These are phyloP conservation scores for Dryas drummondii DNA, from an alignment of 306 rosid species.

Conservation along the genomic window DNA sequence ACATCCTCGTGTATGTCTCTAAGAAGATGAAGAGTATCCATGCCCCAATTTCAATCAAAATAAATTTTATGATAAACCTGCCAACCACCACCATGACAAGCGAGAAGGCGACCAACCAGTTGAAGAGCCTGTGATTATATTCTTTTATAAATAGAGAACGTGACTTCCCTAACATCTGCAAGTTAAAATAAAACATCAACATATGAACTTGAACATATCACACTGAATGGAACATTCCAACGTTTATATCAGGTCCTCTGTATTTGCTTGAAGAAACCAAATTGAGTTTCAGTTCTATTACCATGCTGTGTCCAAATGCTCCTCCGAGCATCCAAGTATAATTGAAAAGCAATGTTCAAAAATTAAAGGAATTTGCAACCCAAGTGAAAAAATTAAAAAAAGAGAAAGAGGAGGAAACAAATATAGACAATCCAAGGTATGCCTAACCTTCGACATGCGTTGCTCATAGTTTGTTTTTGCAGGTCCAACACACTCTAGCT, in stretches of 20 bases:
- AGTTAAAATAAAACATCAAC: slow-evolving; percentile 23
- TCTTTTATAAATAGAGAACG: slow-evolving; percentile 78
- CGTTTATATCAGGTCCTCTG: neutral
- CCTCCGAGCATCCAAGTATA: slow-evolving; percentile 11
- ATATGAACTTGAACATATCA: neutral
- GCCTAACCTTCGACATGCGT: slow-evolving; percentile 79
- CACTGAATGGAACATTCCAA: neutral
- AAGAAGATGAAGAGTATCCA: slow-evolving; percentile 91
- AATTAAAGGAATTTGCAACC: neutral
- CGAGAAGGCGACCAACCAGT: slow-evolving; percentile 96
- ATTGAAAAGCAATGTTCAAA: slow-evolving; percentile 8
- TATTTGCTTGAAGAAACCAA: neutral
- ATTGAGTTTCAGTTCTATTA: neutral
- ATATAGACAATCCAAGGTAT: neutral
- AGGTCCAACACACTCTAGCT: slow-evolving; percentile 78
- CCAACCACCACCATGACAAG: slow-evolving; percentile 88
- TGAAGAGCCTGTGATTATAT: slow-evolving; percentile 87
- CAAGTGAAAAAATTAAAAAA: neutral
- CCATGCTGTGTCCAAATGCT: neutral
- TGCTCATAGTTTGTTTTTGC: slow-evolving; percentile 70
- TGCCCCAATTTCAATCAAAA: slow-evolving; percentile 82
- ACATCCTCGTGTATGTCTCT: slow-evolving; percentile 95
- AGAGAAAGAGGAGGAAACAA: neutral
- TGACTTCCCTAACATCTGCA: slow-evolving; percentile 90
- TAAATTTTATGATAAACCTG: slow-evolving; percentile 74